Base-by-base conservation (phyloP, 2,329 filamentous ascomycete species). In the Sclerotinia sclerotiorum region DNA sequence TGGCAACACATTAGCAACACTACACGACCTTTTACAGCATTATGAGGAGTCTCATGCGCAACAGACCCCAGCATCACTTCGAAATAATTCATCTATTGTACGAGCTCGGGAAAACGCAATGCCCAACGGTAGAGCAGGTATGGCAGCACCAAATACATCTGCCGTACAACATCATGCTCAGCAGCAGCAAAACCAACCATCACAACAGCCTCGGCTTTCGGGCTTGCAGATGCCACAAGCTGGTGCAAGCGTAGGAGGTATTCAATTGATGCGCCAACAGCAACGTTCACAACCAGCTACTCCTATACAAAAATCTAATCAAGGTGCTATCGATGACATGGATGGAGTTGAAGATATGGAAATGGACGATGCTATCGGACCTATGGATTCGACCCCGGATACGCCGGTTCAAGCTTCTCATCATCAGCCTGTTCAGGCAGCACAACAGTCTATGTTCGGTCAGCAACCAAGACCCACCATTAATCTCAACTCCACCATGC, bases 281-380 rank as follows among this genome's bases (percentile, higher is more conserved):
- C 76, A 76, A 68, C 74, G 77, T 65, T 76, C 75, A 35, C 76
- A 77, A 51, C 76, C 76, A 10, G 72, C 74, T 35, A 78, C 76
- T 27, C 76, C 77, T 3, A 57, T 72, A 48, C 73, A 74, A 55
- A 75, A 77, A 52, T 74, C 73, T 68, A 69, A 68, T 48, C 74
- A 76, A 55, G 71, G 73, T 19, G 69, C 70, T 2, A 67, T 64
- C 13, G 82, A 90, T 69, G 90, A 97, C 70, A 88, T 97, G 83
- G 94, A 97, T 76, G 88, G 92, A 24, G 87, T 96, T 42, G 93
- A 93, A 65, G 93, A 97, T 76, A 97, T 98, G 94, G 94, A 98
- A 76, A 91, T 98, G 90, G 94, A 98, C 76, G 93, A 97, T 74
- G 86, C 88, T 10, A 84, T 91, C 61, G 88, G 87, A 5, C 82